Percentiles rank a stretch among this genome's conserved stretches.
Conservation (phyloP, 805 yeast genomes). For the Helenozyma baotianmanensis region DNA sequence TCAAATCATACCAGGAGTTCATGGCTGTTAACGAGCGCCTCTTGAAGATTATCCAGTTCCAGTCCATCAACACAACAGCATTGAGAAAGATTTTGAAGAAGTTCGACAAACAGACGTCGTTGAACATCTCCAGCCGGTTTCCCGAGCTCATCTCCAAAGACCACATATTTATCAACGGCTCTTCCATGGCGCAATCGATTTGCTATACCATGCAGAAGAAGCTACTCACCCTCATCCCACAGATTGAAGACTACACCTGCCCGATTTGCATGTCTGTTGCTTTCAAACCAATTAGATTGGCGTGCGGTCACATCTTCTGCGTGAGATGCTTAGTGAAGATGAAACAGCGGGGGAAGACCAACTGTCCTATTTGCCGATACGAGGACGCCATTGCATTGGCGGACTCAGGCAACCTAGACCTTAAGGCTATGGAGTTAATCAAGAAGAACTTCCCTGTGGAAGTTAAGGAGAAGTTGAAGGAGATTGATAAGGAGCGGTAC, state of each 20-base stretch:
- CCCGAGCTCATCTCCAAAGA: constrained; percentile 41
- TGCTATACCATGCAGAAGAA: constrained; percentile 53
- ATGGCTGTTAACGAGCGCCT: constrained; percentile 50
- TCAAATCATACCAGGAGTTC: constrained; percentile 46
- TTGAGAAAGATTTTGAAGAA: constrained; percentile 66
- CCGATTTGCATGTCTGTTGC: constrained; percentile 70
- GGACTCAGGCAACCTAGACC: constrained; percentile 56
- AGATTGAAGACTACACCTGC: constrained; percentile 70
- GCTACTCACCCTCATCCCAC: constrained; percentile 59
- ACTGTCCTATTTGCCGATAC: constrained; percentile 65
- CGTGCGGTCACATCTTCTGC: constrained; percentile 68
- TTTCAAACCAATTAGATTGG: constrained; percentile 62
- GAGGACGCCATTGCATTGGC: constrained; percentile 52
- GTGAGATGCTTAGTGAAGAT: constrained; percentile 66
- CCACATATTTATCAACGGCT: constrained; percentile 42
- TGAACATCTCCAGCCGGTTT: constrained; percentile 43
- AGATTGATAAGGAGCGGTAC: constrained; percentile 41
- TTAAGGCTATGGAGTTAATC: constrained; percentile 47
- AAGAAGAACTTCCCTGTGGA: constrained; percentile 62
- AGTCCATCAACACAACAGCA: constrained; percentile 59
- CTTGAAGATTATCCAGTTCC: constrained; percentile 55
- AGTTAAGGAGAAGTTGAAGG: constrained; percentile 56
- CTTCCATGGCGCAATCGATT: constrained; percentile 48
- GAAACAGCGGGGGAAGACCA: constrained; percentile 52
- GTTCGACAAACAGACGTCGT: constrained; percentile 67